Evolutionary conservation across 2,329 filamentous ascomycete genomes (phyloP).

Genomic region (Trichoderma gracile): DNA sequence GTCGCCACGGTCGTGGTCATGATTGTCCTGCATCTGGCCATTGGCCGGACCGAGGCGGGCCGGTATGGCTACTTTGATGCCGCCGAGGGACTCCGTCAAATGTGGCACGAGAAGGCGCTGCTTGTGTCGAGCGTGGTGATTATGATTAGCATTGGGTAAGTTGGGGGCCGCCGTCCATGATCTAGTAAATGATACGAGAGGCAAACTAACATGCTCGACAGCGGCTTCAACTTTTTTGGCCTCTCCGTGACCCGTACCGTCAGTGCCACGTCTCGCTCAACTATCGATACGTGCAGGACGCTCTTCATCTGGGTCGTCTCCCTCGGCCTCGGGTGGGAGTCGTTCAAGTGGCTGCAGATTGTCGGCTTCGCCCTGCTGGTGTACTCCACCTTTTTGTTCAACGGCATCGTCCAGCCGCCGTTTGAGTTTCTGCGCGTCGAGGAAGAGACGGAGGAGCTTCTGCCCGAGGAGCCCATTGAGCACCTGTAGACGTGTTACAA

Average conservation of each 20-base stretch:
- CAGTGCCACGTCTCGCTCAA: conserved; percentile 89
- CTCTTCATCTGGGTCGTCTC: conserved; percentile 98
- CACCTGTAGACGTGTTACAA: conserved; percentile 46
- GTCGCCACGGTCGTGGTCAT: conserved; percentile 75
- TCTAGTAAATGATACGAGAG: not conserved
- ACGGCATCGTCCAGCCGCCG: conserved; percentile 85
- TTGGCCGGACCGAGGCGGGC: conserved; percentile 75
- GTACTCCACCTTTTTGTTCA: conserved; percentile 96
- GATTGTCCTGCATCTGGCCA: conserved; percentile 72
- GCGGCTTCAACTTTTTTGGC: conserved; percentile 98
- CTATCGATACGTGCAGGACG: conserved; percentile 95
- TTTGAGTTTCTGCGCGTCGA: conserved; percentile 64
- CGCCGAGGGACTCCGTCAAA: conserved; percentile 78
- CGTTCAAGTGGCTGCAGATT: conserved; percentile 96
- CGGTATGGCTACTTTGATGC: conserved; percentile 87
- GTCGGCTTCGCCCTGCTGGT: conserved; percentile 84
- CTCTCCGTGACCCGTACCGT: conserved; percentile 87
- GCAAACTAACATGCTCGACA: conserved; percentile 40
- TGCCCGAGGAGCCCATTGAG: conserved; percentile 84
- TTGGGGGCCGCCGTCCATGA: not conserved
- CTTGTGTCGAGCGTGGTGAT: conserved; percentile 80
- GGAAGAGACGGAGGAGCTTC: conserved; percentile 60
- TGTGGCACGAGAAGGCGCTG: conserved; percentile 70
- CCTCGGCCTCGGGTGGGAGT: conserved; percentile 91
- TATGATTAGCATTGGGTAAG: conserved; percentile 94